Evolutionary conservation across 2,329 filamentous ascomycete species (phyloP).

Genomic region (Coniochaeta prunicola): DNA sequence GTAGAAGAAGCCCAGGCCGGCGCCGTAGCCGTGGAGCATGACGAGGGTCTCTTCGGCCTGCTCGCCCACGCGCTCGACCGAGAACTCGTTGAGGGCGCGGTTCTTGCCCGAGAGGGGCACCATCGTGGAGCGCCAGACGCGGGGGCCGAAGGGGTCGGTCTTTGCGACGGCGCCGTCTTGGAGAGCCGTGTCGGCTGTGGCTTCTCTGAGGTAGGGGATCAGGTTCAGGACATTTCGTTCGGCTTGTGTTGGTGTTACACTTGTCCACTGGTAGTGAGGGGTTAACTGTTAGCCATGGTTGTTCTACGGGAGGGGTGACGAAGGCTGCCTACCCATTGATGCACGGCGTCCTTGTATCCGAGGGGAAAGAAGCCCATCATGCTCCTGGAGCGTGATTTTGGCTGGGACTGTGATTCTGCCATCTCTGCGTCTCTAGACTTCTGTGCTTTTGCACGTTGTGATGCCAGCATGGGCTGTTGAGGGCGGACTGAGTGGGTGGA

Average conservation of each 20-base stretch:
- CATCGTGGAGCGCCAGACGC: slow-evolving; percentile 80
- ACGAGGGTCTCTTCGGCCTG: slow-evolving; percentile 78
- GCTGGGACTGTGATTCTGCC: not conserved
- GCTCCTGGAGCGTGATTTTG: slow-evolving; percentile 13
- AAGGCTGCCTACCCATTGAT: slow-evolving; percentile 68
- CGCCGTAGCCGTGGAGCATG: slow-evolving; percentile 94
- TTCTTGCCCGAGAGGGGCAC: slow-evolving; percentile 80
- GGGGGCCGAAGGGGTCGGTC: slow-evolving; percentile 71
- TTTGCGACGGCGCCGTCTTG: slow-evolving; percentile 34
- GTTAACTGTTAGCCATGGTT: not conserved
- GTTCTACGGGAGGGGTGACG: not conserved
- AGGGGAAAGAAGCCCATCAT: slow-evolving; percentile 70
- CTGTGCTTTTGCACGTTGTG: slow-evolving; percentile 12
- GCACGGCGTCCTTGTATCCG: slow-evolving; percentile 84
- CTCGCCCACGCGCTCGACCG: slow-evolving; percentile 76
- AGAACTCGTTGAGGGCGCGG: slow-evolving; percentile 86
- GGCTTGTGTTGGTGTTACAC: slow-evolving; percentile 71
- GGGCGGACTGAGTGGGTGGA: slow-evolving; percentile 3
- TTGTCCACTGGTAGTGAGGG: slow-evolving; percentile 60
- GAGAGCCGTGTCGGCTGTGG: slow-evolving; percentile 42
- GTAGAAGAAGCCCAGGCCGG: slow-evolving; percentile 95
- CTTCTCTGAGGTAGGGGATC: slow-evolving; percentile 74
- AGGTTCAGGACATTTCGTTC: slow-evolving; percentile 84
- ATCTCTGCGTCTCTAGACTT: slow-evolving; percentile 5
- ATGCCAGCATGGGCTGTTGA: slow-evolving; percentile 16